These are phyloP conservation scores for Penicillium soppii DNA, from an alignment of 495 filamentous ascomycete species.

Conservation along the genomic window DNA sequence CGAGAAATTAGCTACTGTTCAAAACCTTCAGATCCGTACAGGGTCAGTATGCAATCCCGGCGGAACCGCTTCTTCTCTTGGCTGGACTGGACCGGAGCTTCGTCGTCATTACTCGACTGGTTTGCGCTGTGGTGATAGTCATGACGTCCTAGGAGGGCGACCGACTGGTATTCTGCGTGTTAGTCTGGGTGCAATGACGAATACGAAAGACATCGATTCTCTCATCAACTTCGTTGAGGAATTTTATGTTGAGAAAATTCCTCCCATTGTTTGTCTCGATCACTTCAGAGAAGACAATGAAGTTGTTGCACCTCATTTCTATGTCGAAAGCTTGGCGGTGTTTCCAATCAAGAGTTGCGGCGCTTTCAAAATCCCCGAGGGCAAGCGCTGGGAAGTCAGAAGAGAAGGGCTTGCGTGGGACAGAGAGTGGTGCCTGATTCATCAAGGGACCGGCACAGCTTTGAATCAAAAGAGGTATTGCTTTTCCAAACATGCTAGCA, in stretches of 20 bases:
- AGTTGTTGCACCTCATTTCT: conserved; percentile 27
- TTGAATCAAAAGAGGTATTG: conserved; percentile 68
- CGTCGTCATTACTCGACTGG: conserved; percentile 77
- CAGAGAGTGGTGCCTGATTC: conserved; percentile 89
- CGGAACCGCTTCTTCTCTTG: conserved; percentile 68
- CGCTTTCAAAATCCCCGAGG: conserved; percentile 67
- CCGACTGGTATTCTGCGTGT: conserved; percentile 84
- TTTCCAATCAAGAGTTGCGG: conserved; percentile 91
- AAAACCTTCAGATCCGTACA: conserved; percentile 77
- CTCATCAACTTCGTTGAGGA: conserved; percentile 73
- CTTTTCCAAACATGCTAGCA: not conserved
- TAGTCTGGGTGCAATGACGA: conserved; percentile 89
- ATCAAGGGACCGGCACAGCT: conserved; percentile 73
- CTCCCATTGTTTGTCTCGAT: conserved; percentile 21
- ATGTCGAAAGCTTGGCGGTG: conserved; percentile 62
- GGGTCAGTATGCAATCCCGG: conserved; percentile 92
- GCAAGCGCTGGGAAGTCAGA: conserved; percentile 68
- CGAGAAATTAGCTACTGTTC: conserved; percentile 76
- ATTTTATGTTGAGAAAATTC: conserved; percentile 64
- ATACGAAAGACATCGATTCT: conserved; percentile 65
- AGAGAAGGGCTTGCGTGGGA: conserved; percentile 86
- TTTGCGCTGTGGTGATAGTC: conserved; percentile 73
- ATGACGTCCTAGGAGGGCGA: conserved; percentile 77
- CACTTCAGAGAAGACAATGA: conserved; percentile 17
- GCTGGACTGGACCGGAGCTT: conserved; percentile 74